Evolutionary conservation across 1,284 basidiomycete species (phyloP).

Genomic region (Afroboletus lepidellus): DNA sequence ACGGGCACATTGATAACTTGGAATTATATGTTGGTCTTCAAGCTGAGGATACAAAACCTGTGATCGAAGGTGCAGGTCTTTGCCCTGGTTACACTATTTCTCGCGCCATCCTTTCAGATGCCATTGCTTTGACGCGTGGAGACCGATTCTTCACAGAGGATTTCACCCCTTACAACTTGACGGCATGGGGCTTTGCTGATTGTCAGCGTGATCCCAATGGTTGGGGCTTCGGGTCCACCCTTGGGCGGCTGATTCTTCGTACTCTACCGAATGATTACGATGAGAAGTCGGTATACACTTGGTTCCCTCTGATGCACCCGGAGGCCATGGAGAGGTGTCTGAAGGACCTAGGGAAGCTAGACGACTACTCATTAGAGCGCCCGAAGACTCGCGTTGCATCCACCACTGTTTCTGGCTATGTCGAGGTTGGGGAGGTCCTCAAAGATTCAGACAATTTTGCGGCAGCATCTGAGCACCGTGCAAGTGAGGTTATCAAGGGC

Average conservation of each 20-base stretch:
- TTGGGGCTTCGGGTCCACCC: conserved; percentile 71
- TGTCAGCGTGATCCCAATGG: conserved; percentile 68
- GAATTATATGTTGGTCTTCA: conserved; percentile 81
- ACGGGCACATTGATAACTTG: conserved; percentile 73
- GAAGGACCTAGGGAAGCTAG: conserved; percentile 50
- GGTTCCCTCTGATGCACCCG: conserved; percentile 85
- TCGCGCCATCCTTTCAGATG: conserved; percentile 85
- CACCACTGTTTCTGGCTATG: conserved; percentile 45
- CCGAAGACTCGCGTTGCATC: conserved; percentile 37
- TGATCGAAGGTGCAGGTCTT: conserved; percentile 75
- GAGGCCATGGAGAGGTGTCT: conserved; percentile 61
- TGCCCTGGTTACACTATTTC: conserved; percentile 85
- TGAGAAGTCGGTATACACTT: conserved; percentile 73
- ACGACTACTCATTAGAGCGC: conserved; percentile 52
- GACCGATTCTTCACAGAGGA: conserved; percentile 84
- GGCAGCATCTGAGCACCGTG: conserved; percentile 48
- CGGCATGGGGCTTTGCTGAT: conserved; percentile 79
- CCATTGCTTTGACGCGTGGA: conserved; percentile 81
- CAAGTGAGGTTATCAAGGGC: conserved; percentile 51
- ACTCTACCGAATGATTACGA: conserved; percentile 69
- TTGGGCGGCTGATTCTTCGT: conserved; percentile 72
- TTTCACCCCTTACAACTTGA: conserved; percentile 78
- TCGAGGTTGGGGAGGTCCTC: conserved; percentile 53
- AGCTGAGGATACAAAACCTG: conserved; percentile 71
- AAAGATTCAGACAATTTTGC: conserved; percentile 46